phyloP scores from a whole-genome alignment of 2,329 filamentous ascomycete species.

The Pseudogymnoascus sp. region DNA sequence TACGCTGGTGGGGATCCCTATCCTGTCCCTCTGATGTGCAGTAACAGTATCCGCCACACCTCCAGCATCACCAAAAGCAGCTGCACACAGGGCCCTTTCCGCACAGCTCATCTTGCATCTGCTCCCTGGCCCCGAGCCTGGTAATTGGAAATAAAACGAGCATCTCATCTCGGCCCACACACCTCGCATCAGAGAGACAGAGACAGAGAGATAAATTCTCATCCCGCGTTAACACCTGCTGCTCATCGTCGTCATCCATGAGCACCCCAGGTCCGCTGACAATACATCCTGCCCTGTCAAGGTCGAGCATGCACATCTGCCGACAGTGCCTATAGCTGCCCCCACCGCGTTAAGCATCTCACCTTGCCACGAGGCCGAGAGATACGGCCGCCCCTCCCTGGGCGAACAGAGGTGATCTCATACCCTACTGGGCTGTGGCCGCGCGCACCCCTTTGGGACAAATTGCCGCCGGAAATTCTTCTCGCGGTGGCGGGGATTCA shows the following conservation, averaged over 20 bases:
- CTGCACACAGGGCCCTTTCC: neutral
- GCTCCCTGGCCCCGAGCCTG: neutral
- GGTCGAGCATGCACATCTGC: slow-evolving; percentile 2
- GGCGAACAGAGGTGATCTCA: neutral
- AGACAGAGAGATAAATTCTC: neutral
- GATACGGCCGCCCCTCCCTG: slow-evolving; percentile 2
- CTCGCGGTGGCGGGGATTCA: slow-evolving; percentile 5
- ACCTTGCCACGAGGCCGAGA: slow-evolving; percentile 7
- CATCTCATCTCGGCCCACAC: neutral
- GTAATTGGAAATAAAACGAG: slow-evolving; percentile 2
- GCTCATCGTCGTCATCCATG: slow-evolving; percentile 3
- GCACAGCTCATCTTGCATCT: neutral
- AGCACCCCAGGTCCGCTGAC: neutral
- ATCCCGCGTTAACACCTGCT: neutral
- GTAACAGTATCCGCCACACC: neutral
- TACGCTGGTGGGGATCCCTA: neutral
- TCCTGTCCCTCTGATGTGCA: slow-evolving; percentile 2
- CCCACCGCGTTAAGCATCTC: slow-evolving; percentile 3
- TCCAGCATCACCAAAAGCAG: neutral
- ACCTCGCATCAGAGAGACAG: neutral
- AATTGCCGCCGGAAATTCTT: slow-evolving; percentile 6
- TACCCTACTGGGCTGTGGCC: slow-evolving; percentile 5
- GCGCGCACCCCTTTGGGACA: slow-evolving; percentile 5
- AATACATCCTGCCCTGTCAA: slow-evolving; percentile 1
- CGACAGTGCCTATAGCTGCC: slow-evolving; percentile 5